Evolutionary conservation across 345 rosid species (phyloP).

Genomic region (Citrus sp.): DNA sequence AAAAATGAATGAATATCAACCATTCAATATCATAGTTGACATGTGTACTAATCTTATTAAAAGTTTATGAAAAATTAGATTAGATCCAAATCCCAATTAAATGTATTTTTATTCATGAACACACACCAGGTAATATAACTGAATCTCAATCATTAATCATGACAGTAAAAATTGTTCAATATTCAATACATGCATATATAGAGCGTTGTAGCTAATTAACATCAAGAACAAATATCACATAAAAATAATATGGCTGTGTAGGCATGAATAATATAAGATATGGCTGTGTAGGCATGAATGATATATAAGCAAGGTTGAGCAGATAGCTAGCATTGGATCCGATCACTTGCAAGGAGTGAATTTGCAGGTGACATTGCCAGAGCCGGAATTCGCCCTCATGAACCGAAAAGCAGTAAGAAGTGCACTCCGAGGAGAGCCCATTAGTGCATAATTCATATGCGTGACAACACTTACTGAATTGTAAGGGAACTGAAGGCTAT

Average conservation of each 20-base stretch:
- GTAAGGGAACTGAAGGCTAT: conserved; percentile 60
- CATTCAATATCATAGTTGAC: too few species aligned
- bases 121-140: not conserved
- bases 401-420: conserved; percentile 62
- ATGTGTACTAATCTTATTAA: too few species aligned
- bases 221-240: not conserved
- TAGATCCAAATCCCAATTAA: too few species aligned
- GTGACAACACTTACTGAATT: conserved; percentile 43
- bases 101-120: not conserved
- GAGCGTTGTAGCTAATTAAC: not conserved
- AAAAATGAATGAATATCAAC: too few species aligned
- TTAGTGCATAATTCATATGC: conserved; percentile 53
- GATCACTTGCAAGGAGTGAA: conserved; percentile 41
- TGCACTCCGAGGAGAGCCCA: conserved; percentile 46
- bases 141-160: not conserved
- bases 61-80: too few species aligned
- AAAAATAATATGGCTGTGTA: not conserved
- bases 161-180: not conserved
- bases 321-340: not conserved
- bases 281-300: not conserved
- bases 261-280: not conserved
- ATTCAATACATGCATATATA: not conserved
- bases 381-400: conserved; percentile 70
- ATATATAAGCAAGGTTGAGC: not conserved
- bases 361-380: conserved; percentile 39